Conservation (phyloP, 106 monocot species). For the Dendrobium chrysotoxum region DNA sequence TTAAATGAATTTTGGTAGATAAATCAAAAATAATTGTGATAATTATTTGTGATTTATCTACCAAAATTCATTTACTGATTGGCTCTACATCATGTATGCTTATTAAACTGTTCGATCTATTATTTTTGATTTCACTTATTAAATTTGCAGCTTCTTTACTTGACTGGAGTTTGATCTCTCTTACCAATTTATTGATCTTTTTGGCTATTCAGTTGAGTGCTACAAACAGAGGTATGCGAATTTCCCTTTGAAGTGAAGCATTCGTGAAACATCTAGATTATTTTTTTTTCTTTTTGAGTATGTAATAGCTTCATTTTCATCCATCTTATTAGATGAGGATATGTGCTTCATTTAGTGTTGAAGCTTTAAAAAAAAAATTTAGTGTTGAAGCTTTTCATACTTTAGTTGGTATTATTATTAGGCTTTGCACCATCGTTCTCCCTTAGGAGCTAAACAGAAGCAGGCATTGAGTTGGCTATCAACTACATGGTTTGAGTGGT, state of each 20-base stretch:
- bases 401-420: background rate
- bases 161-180: slow-evolving; percentile 81
- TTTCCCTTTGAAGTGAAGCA: background rate
- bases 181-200: slow-evolving; percentile 62
- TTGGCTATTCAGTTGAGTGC: slow-evolving; percentile 47
- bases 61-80: too few species aligned
- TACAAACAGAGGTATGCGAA: slow-evolving; percentile 46
- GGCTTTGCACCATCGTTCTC: background rate
- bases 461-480: too few species aligned
- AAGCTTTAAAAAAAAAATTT: background rate
- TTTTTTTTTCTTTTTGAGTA: background rate
- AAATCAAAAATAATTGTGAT: too few species aligned
- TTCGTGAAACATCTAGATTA: background rate
- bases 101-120: too few species aligned
- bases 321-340: too few species aligned
- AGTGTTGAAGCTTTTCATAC: background rate
- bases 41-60: too few species aligned
- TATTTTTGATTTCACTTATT: background rate
- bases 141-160: slow-evolving; percentile 52
- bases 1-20: too few species aligned
- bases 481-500: too few species aligned
- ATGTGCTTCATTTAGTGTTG: background rate
- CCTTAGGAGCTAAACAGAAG: too few species aligned
- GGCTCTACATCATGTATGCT: too few species aligned
- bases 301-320: too few species aligned